Conservation (phyloP, 345 rosid species). For the Hibiscus mutabilis region DNA sequence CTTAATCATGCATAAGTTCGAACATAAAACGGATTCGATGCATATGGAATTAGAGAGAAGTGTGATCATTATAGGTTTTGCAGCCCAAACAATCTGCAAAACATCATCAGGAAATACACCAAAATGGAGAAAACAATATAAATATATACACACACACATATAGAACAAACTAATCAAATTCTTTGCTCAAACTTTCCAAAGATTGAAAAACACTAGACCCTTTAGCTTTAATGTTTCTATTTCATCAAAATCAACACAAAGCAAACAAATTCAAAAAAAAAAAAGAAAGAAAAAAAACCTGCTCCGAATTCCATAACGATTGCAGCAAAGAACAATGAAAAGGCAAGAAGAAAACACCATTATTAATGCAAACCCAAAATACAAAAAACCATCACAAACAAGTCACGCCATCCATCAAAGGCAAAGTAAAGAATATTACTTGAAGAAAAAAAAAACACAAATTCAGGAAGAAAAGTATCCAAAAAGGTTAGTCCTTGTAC, state of each 20-base stretch:
- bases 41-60: background rate
- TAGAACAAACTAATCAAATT: background rate
- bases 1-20: background rate
- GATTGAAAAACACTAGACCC: background rate
- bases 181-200: background rate
- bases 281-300: slow-evolving; percentile 18
- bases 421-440: slow-evolving; percentile 31
- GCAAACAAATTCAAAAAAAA: background rate
- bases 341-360: background rate
- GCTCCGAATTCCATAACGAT: slow-evolving; percentile 28
- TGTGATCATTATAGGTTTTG: background rate
- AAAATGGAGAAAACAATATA: background rate
- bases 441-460: background rate
- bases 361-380: background rate
- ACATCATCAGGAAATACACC: background rate
- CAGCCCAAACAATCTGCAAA: background rate
- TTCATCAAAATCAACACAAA: background rate
- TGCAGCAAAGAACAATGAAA: background rate
- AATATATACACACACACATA: no score
- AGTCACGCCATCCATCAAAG: slow-evolving; percentile 11
- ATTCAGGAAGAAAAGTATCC: slow-evolving; percentile 20
- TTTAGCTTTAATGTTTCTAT: background rate
- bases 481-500: background rate
- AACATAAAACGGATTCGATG: background rate
- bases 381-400: background rate